phyloP scores from a whole-genome alignment of 1,284 basidiomycete species.

The Ganoderma leucocontextum region DNA sequence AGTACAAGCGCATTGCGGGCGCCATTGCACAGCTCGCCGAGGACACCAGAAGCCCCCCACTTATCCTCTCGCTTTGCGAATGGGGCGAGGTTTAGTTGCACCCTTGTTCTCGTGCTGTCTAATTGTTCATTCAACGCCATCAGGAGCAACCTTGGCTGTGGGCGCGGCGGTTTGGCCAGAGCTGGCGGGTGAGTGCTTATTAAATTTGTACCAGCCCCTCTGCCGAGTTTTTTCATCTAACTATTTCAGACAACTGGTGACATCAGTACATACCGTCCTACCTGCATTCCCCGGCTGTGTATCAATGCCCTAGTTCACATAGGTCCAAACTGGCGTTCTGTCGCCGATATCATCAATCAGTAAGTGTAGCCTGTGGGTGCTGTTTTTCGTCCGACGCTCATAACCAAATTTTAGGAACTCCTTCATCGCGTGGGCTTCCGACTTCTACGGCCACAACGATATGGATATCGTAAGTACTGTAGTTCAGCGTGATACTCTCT shows the following conservation, averaged over 20 bases:
- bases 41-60: conserved; percentile 48
- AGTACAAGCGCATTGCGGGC: conserved; percentile 57
- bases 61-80: conserved; percentile 60
- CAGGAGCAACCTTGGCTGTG: conserved; percentile 46
- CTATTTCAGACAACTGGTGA: conserved; percentile 42
- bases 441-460: conserved; percentile 70
- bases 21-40: conserved; percentile 53
- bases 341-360: conserved; percentile 54
- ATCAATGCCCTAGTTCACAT: background rate
- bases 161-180: conserved; percentile 53
- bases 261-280: conserved; percentile 35
- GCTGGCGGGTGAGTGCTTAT: conserved; percentile 50
- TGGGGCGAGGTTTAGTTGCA: conserved; percentile 56
- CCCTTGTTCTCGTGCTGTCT: background rate
- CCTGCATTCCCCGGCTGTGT: background rate
- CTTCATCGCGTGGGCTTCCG: conserved; percentile 57
- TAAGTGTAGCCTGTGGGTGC: conserved; percentile 22
- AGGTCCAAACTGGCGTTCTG: conserved; percentile 45
- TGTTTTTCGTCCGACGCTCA: background rate
- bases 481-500: background rate
- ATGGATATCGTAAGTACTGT: conserved; percentile 59
- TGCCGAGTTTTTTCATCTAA: background rate
- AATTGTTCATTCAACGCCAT: background rate
- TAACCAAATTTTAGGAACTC: conserved; percentile 40
- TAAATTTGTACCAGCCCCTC: background rate